Evolutionary conservation across 768 basidiomycete species (phyloP).

Genomic region (Kwoniella sp.): DNA sequence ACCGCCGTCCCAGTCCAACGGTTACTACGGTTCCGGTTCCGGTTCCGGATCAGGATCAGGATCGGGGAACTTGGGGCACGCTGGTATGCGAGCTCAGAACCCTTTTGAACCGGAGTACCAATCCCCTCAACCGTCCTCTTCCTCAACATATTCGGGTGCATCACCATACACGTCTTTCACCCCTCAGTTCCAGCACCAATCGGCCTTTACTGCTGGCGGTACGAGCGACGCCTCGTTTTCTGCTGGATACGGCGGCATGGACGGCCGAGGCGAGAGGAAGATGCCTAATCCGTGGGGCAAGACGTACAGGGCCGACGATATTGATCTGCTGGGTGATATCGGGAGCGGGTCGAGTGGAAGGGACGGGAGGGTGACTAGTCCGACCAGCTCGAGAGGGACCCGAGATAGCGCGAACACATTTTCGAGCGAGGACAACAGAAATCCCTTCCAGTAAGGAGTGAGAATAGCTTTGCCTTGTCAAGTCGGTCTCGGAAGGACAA

Average conservation of each 20-base stretch:
- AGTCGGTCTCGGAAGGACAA: neutral
- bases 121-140: slow-evolving; percentile 23
- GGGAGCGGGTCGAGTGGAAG: neutral
- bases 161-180: slow-evolving; percentile 14
- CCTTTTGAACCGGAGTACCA: slow-evolving; percentile 23
- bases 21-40: neutral
- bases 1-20: neutral
- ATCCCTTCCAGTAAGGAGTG: neutral
- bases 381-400: slow-evolving; percentile 29
- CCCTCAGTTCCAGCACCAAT: slow-evolving; percentile 9
- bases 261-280: slow-evolving; percentile 2
- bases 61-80: neutral
- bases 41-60: neutral
- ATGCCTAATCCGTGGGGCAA: slow-evolving; percentile 23
- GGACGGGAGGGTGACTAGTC: slow-evolving; percentile 12
- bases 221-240: neutral
- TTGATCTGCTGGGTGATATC: slow-evolving; percentile 21
- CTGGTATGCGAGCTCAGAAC: slow-evolving; percentile 2
- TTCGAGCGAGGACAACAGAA: neutral
- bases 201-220: neutral
- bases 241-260: neutral
- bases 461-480: too few species aligned
- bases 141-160: neutral
- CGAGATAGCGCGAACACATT: slow-evolving; percentile 11
- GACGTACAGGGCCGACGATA: slow-evolving; percentile 18